A percentile compares a stretch with the other conserved stretches of the same genome.
Conservation (phyloP, 2,329 filamentous ascomycete genomes). For the Aspergillus tubingensis region DNA sequence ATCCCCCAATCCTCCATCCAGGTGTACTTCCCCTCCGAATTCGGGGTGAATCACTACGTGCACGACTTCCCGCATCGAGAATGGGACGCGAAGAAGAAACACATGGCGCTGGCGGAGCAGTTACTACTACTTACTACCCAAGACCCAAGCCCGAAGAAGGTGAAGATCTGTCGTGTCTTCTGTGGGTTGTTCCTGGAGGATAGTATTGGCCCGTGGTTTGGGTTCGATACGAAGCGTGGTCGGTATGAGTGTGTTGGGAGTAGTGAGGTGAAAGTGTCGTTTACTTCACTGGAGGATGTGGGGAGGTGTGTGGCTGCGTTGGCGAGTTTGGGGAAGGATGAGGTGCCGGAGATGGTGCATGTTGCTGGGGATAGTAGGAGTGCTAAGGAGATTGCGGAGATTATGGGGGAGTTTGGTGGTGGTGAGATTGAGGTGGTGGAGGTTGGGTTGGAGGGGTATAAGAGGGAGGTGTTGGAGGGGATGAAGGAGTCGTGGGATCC, state of each 20-base stretch:
- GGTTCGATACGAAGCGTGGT: constrained; percentile 30
- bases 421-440: constrained; percentile 26
- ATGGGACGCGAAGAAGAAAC: constrained; percentile 37
- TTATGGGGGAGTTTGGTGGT: constrained; percentile 30
- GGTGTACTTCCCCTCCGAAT: constrained; percentile 42
- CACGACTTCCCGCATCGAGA: constrained; percentile 40
- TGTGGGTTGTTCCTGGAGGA: constrained; percentile 37
- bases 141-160: neutral
- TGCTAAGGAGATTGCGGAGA: constrained; percentile 25
- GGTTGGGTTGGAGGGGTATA: constrained; percentile 28
- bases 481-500: constrained; percentile 25
- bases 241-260: constrained; percentile 34
- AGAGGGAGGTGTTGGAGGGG: constrained; percentile 13
- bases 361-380: constrained; percentile 30
- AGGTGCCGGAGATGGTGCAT: constrained; percentile 30
- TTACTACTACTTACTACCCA: constrained; percentile 4
- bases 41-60: constrained; percentile 41
- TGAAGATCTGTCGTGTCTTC: constrained; percentile 35
- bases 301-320: constrained; percentile 33
- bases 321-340: constrained; percentile 17
- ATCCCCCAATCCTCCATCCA: constrained; percentile 28
- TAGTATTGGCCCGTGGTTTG: constrained; percentile 38
- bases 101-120: constrained; percentile 25
- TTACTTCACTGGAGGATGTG: constrained; percentile 35
- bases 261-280: constrained; percentile 28